Conservation (phyloP, 768 basidiomycete species). For the Flagelloscypha sp. region DNA sequence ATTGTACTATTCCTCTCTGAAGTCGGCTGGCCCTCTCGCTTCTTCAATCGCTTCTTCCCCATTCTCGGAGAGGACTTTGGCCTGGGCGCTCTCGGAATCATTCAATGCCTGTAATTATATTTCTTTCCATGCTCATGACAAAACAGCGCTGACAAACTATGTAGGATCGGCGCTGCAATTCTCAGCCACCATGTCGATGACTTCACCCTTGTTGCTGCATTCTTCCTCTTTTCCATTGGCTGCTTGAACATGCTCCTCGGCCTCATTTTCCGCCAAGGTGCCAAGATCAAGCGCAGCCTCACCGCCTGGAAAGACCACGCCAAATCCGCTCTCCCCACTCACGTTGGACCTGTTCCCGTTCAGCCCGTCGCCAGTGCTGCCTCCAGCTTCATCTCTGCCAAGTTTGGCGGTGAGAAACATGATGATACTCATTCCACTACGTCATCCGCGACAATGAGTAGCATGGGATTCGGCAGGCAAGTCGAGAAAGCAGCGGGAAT, state of each 20-base stretch:
- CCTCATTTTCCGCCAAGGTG: conserved; percentile 59
- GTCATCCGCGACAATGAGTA: conserved; percentile 25
- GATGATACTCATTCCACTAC: neutral
- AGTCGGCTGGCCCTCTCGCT: conserved; percentile 65
- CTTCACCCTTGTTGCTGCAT: conserved; percentile 85
- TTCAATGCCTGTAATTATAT: conserved; percentile 69
- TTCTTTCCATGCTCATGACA: neutral
- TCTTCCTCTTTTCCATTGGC: conserved; percentile 88
- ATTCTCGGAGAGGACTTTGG: conserved; percentile 80
- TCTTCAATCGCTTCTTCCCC: conserved; percentile 83
- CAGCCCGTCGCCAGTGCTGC: conserved; percentile 26
- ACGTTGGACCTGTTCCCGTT: conserved; percentile 29
- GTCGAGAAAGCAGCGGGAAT: conserved; percentile 66
- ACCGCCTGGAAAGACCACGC: conserved; percentile 53
- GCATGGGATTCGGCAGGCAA: conserved; percentile 74
- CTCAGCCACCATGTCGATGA: conserved; percentile 76
- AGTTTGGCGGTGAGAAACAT: conserved; percentile 18
- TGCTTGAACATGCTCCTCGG: conserved; percentile 79
- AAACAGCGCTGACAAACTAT: neutral
- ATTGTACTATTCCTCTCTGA: conserved; percentile 78
- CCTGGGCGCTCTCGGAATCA: conserved; percentile 77
- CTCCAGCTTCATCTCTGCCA: conserved; percentile 26
- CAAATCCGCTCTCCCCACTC: conserved; percentile 43
- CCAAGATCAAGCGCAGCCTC: conserved; percentile 55
- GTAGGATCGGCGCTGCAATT: conserved; percentile 60